phyloP scores from a whole-genome alignment of 2,329 filamentous ascomycete species.

The Scedosporium boydii region DNA sequence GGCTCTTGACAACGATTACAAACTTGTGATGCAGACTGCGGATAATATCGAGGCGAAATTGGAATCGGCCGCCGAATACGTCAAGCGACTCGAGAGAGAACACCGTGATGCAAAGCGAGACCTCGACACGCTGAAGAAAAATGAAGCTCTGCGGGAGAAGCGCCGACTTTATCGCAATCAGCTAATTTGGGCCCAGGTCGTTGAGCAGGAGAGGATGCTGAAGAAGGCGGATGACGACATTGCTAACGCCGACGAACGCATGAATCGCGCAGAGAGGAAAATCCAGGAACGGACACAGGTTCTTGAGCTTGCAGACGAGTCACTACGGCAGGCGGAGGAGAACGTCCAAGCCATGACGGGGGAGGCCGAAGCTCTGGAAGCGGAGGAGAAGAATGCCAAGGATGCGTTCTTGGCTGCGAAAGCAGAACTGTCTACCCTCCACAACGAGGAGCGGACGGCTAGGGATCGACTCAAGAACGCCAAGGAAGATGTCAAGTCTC shows the following conservation, averaged over 20 bases:
- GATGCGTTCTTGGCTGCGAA: constrained; percentile 43
- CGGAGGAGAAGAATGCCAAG: constrained; percentile 25
- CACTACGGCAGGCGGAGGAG: constrained; percentile 27
- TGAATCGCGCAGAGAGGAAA: constrained; percentile 17
- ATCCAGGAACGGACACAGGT: constrained; percentile 36
- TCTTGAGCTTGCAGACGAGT: constrained; percentile 36
- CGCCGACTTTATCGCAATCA: constrained; percentile 53
- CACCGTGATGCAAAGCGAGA: constrained; percentile 54
- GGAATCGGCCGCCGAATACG: constrained; percentile 49
- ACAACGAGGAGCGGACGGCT: constrained; percentile 58
- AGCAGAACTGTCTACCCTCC: constrained; percentile 41
- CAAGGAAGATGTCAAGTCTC: constrained; percentile 33
- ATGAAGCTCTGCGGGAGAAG: constrained; percentile 53
- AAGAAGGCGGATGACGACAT: constrained; percentile 22
- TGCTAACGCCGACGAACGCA: constrained; percentile 14
- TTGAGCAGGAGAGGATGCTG: constrained; percentile 56
- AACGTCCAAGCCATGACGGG: constrained; percentile 31
- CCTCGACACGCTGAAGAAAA: constrained; percentile 55
- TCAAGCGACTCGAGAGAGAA: constrained; percentile 48
- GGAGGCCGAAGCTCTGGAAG: constrained; percentile 36
- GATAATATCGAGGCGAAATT: constrained; percentile 62
- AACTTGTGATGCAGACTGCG: constrained; percentile 67
- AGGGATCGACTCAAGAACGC: constrained; percentile 45
- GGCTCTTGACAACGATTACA: constrained; percentile 84
- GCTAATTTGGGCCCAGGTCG: constrained; percentile 80